phyloP scores from a whole-genome alignment of 2,329 filamentous ascomycete species.

The Aspergillus aculeatus region DNA sequence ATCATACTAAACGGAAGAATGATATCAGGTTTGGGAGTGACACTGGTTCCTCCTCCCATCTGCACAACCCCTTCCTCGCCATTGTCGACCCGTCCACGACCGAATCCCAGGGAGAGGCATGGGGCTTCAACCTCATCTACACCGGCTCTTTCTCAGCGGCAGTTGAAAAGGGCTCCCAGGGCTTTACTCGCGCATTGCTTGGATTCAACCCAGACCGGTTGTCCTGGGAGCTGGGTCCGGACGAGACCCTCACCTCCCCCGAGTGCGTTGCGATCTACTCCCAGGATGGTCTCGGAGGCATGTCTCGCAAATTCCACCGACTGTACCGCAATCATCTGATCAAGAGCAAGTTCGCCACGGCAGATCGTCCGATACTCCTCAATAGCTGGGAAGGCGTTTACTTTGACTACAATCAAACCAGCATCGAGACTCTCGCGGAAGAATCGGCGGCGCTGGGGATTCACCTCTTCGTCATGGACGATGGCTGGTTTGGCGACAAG shows the following conservation, averaged over 20 bases:
- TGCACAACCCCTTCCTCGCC: slow-evolving; percentile 65
- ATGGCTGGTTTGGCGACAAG: slow-evolving; percentile 66
- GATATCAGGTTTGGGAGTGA: slow-evolving; percentile 57
- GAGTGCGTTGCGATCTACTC: slow-evolving; percentile 65
- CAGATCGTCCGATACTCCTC: slow-evolving; percentile 56
- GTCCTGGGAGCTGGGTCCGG: slow-evolving; percentile 57
- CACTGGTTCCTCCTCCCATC: slow-evolving; percentile 62
- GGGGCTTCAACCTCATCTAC: slow-evolving; percentile 65
- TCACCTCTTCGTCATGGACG: slow-evolving; percentile 65
- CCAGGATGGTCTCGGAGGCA: slow-evolving; percentile 56
- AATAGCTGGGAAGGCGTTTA: slow-evolving; percentile 67
- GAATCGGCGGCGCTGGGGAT: slow-evolving; percentile 59
- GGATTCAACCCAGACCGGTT: slow-evolving; percentile 62
- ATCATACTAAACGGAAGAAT: no score
- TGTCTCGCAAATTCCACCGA: slow-evolving; percentile 62
- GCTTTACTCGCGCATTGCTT: slow-evolving; percentile 59
- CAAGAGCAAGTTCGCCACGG: slow-evolving; percentile 54
- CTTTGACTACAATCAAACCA: slow-evolving; percentile 58
- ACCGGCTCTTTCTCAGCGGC: slow-evolving; percentile 62
- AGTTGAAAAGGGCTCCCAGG: slow-evolving; percentile 63
- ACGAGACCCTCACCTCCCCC: slow-evolving; percentile 59
- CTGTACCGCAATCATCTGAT: slow-evolving; percentile 63
- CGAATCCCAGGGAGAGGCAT: slow-evolving; percentile 61
- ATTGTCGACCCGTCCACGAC: slow-evolving; percentile 58
- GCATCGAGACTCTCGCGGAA: slow-evolving; percentile 55